Conservation (phyloP, 495 filamentous ascomycete species). For the Trichoderma reesei region DNA sequence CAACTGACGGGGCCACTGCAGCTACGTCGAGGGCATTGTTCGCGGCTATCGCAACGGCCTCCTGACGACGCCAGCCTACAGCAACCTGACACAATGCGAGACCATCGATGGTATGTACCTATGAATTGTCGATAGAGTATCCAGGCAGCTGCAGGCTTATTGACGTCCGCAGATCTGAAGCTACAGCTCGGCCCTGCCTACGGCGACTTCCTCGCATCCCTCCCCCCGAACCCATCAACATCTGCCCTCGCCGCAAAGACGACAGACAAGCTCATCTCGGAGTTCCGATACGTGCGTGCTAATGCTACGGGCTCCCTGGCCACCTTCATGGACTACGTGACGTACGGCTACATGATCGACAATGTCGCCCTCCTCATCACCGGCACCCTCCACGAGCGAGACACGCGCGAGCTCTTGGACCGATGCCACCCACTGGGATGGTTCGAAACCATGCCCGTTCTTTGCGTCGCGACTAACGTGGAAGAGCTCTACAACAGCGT, state of each 20-base stretch:
- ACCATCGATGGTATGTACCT: constrained; percentile 75
- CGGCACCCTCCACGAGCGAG: constrained; percentile 92
- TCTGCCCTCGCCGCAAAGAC: constrained; percentile 89
- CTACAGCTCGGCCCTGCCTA: constrained; percentile 93
- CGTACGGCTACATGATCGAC: constrained; percentile 99
- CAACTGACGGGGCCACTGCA: constrained; percentile 21
- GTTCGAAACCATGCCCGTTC: constrained; percentile 98
- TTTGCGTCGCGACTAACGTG: constrained; percentile 95
- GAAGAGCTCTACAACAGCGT: constrained; percentile 98
- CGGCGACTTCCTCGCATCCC: constrained; percentile 89
- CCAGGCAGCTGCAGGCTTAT: neutral
- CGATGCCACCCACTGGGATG: constrained; percentile 94
- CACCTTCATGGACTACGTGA: constrained; percentile 93
- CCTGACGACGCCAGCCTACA: constrained; percentile 83
- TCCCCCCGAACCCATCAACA: constrained; percentile 94
- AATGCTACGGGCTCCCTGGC: constrained; percentile 84
- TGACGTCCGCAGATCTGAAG: constrained; percentile 66
- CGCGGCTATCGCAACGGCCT: constrained; percentile 93
- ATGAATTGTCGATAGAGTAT: too few species aligned
- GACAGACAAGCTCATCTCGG: constrained; percentile 93
- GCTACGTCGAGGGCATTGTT: constrained; percentile 93
- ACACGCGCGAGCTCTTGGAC: constrained; percentile 91
- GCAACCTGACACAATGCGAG: constrained; percentile 96
- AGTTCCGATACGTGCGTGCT: constrained; percentile 91
- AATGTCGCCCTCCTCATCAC: constrained; percentile 98